A percentile compares a stretch with the other conserved stretches of the same genome.
phyloP scores from a whole-genome alignment of 176 grass and related monocot genomes.

The Guadua angustifolia region DNA sequence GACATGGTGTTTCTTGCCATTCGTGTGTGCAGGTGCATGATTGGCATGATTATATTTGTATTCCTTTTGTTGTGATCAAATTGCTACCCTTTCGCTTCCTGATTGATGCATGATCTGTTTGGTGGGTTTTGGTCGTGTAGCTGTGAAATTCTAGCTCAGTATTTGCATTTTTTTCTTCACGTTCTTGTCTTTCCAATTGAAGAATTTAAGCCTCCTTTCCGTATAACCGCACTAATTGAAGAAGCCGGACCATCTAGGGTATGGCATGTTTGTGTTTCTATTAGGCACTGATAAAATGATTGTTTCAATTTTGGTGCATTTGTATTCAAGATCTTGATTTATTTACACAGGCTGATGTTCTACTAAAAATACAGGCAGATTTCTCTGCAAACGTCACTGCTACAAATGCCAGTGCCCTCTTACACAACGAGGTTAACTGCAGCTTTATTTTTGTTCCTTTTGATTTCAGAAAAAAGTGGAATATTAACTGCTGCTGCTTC shows the following conservation, averaged over 20 bases:
- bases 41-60: too few relatives aligned
- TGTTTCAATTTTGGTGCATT: slow-evolving; percentile 24
- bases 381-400: slow-evolving; percentile 88
- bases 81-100: too few relatives aligned
- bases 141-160: too few relatives aligned
- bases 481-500: neutral
- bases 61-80: too few relatives aligned
- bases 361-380: slow-evolving; percentile 91
- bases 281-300: slow-evolving; percentile 29
- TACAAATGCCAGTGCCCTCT: slow-evolving; percentile 95
- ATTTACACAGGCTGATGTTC: slow-evolving; percentile 74
- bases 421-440: slow-evolving; percentile 75
- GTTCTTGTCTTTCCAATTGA: too few relatives aligned
- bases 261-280: slow-evolving; percentile 36
- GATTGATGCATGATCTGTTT: too few relatives aligned
- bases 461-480: neutral
- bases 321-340: slow-evolving; percentile 26
- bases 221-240: slow-evolving; percentile 88
- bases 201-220: slow-evolving; percentile 95
- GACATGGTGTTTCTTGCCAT: too few relatives aligned
- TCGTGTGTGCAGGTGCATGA: too few relatives aligned
- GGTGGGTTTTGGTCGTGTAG: too few relatives aligned
- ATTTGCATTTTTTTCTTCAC: too few relatives aligned
- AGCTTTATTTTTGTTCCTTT: slow-evolving; percentile 24
- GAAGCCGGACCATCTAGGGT: slow-evolving; percentile 88